Conservation (phyloP, 1,284 basidiomycete species). For the Sporisorium iseilematis-ciliati region DNA sequence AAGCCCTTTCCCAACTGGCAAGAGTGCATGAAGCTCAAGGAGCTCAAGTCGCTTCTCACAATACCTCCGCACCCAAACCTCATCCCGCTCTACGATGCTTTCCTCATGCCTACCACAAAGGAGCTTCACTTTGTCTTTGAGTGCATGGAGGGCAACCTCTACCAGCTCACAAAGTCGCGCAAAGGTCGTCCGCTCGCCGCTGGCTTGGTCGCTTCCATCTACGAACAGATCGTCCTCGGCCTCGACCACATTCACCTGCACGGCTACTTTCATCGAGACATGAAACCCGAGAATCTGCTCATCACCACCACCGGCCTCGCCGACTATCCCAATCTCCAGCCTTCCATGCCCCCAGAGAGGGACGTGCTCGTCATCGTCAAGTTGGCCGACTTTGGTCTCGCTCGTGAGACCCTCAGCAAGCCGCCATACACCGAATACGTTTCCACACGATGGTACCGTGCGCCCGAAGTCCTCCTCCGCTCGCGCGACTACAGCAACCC, state of each 20-base stretch:
- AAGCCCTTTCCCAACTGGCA: constrained; percentile 97
- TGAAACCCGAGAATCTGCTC: constrained; percentile 99
- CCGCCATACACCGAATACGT: constrained; percentile 99
- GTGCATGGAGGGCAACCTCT: constrained; percentile 99
- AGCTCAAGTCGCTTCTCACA: constrained; percentile 93
- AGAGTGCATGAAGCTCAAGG: constrained; percentile 93
- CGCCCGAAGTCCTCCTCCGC: constrained; percentile 93
- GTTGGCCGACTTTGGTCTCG: constrained; percentile 97
- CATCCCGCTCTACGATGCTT: constrained; percentile 98
- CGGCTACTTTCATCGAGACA: constrained; percentile 98
- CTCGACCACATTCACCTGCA: constrained; percentile 90
- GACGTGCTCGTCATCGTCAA: constrained; percentile 98
- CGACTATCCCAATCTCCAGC: constrained; percentile 79
- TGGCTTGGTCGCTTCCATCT: constrained; percentile 93
- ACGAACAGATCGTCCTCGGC: constrained; percentile 89
- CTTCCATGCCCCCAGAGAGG: constrained; percentile 74
- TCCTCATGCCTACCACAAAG: constrained; percentile 89
- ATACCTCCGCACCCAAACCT: constrained; percentile 97
- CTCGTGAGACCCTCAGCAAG: constrained; percentile 85
- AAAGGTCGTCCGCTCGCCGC: constrained; percentile 93
- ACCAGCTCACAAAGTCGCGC: constrained; percentile 97
- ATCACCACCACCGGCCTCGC: constrained; percentile 98
- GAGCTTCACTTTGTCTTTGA: constrained; percentile 99
- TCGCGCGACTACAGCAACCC: constrained; percentile 93
- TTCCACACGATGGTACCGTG: constrained; percentile 98